These are phyloP conservation scores for Caryocar brasiliense DNA, from an alignment of 441 rosid species.

Conservation along the genomic window DNA sequence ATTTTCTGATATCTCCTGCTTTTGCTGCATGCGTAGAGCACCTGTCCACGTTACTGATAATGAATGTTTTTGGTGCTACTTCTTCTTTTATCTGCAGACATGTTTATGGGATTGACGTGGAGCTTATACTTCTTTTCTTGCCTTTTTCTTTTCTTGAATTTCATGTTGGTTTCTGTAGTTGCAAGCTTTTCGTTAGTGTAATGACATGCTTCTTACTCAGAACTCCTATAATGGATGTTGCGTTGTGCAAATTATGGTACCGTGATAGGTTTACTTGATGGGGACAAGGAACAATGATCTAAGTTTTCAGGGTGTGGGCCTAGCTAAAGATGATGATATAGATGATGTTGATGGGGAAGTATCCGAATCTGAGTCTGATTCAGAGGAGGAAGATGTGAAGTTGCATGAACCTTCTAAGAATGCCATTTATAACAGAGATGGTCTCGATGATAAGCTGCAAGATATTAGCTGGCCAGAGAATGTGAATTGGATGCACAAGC, in stretches of 20 bases:
- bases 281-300: conserved; percentile 9
- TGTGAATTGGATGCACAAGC: conserved; percentile 59
- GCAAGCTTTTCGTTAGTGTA: no score
- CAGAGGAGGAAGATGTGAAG: conserved; percentile 46
- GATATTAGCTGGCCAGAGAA: conserved; percentile 75
- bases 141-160: no score
- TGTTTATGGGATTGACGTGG: no score
- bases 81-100: no score
- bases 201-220: no score
- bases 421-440: conserved; percentile 50
- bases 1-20: no score
- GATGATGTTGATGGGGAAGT: conserved; percentile 25
- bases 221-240: no score
- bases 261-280: conserved; percentile 17
- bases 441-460: conserved; percentile 58
- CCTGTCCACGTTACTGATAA: no score
- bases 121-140: no score
- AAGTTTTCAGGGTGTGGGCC: conserved; percentile 23
- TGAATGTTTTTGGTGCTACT: no score
- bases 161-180: no score
- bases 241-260: background rate
- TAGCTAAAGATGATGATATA: conserved; percentile 30
- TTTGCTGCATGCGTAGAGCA: no score
- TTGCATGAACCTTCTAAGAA: conserved; percentile 44
- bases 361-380: conserved; percentile 42